Evolutionary conservation across 257 asterid genomes (phyloP), one percentile per base, ranked within the genome.

Genomic region (Solanum dulcamara): DNA sequence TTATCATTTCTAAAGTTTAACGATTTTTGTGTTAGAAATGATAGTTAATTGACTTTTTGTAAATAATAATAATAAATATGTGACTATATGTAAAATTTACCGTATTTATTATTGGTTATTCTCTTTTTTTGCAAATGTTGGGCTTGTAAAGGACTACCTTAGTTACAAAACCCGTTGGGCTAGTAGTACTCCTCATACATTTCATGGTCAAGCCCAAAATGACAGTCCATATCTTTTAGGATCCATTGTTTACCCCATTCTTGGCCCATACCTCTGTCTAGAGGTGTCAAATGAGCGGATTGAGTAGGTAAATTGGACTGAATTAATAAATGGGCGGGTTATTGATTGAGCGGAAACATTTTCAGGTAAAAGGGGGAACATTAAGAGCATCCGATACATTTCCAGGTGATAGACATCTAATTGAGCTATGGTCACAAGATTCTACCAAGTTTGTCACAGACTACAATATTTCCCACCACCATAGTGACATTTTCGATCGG

Each of bases 361-460:
- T 50, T 64, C 44, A 91, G 95, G 89, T 93, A 71, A 88, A 87
- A 86, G 89, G 92, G 64, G 97, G 95, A 70, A 88, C 90, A 15
- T 26, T 93, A 32, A 85, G 91, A 22, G 95, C 97, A 87, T 91
- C 95, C 20, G 35, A 24, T 53, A 85, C 89, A 70, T 93, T 93
- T 86, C 95, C 94, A 30, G 88, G 79, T 2, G 90, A 92, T 35
- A 38, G 93, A 26, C 91, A 92, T 83, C 89, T 93, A 2, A 87
- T 92, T 67, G 95, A 93, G 18, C 89, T 93, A 30, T 91, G 92
- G 90, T 87, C 94, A 15, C 90, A 93, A 14, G 86, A 86, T 30
- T 91, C 94, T 8, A 84, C 4, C 0, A 86, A 88, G 81, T 4
- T 18, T 32, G 6, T 48, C 12, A 46, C 81, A 66, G 18, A 59